Evolutionary conservation across 2,329 filamentous ascomycete genomes (phyloP), one percentile per base, ranked within the genome.

Genomic region (Fusarium xylarioides): DNA sequence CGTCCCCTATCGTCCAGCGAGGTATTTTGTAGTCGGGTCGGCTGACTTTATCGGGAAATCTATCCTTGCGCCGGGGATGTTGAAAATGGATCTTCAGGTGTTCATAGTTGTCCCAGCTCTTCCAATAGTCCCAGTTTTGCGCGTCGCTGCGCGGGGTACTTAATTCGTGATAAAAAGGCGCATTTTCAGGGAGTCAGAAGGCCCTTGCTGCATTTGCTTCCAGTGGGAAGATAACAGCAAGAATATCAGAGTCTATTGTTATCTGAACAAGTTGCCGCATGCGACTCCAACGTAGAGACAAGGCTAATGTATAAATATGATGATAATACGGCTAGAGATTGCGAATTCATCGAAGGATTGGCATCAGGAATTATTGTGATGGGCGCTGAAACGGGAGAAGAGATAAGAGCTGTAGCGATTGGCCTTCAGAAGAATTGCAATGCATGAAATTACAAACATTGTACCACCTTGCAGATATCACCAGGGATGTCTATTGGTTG

Each of bases 231-330:
- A 44, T 16, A 18, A 44, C n/a, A 9, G 42, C 42, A 44, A 44
- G 16, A 3, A 44, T 44, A 26, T 44, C 16, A 4, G n/a, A 18
- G n/a, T 44, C 15, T n/a, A 26, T 44, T 44, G 4, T 2, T n/a
- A 12, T 4, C 4, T 44, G 11, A 8, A 18, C 11, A 18, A 11
- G 6, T 18, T 44, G 42, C 16, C 11, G 15, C 11, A 26, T 11
- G 3, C 11, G 7, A 4, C 15, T 26, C 7, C 4, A 18, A 18
- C 0, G n/a, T 11, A 23, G 11, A 6, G 26, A 26, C 26, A 26
- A 26, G n/a, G n/a, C n/a, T n/a, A n/a, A n/a, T n/a, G n/a, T n/a
- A n/a, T n/a, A n/a, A n/a, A n/a, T n/a, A n/a, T n/a, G n/a, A n/a
- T n/a, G n/a, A n/a, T n/a, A n/a, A n/a, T n/a, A n/a, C n/a, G n/a